A percentile compares a stretch with the other conserved stretches of the same genome.
These are phyloP conservation scores for Chalciporus sp. DNA, from an alignment of 1,284 basidiomycete genomes.

Conservation along the genomic window DNA sequence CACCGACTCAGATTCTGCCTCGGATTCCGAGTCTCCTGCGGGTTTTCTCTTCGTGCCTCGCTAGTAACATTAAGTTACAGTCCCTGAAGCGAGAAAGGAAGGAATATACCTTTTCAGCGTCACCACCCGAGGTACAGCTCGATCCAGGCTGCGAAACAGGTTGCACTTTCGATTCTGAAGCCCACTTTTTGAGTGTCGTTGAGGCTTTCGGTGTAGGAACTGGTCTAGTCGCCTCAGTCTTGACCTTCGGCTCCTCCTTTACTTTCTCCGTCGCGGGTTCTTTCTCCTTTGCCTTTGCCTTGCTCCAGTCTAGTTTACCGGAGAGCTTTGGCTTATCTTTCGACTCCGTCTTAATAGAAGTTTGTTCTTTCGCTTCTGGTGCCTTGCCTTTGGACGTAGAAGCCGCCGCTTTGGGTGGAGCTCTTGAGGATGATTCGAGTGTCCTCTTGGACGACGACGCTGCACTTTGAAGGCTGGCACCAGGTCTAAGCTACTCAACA, in stretches of 20 bases:
- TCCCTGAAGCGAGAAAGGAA: neutral
- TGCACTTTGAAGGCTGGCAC: neutral
- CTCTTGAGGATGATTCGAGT: slow-evolving; percentile 23
- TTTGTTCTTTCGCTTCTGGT: slow-evolving; percentile 18
- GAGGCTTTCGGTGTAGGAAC: neutral
- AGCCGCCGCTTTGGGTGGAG: slow-evolving; percentile 2
- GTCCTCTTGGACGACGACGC: slow-evolving; percentile 36
- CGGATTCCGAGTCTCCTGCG: slow-evolving; percentile 44
- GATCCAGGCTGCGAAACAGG: neutral
- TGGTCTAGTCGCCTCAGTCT: slow-evolving; percentile 17
- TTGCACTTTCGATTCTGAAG: neutral
- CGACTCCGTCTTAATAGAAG: slow-evolving; percentile 11
- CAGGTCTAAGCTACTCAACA: slow-evolving; percentile 18
- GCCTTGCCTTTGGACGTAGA: slow-evolving; percentile 5
- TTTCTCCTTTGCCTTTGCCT: slow-evolving; percentile 47
- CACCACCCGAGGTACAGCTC: neutral
- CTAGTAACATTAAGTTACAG: slow-evolving; percentile 35
- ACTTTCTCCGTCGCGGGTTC: slow-evolving; percentile 24
- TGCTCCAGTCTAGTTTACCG: slow-evolving; percentile 66
- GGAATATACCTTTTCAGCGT: slow-evolving; percentile 13
- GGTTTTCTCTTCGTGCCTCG: slow-evolving; percentile 63
- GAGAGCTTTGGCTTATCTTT: slow-evolving; percentile 46
- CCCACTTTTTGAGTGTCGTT: neutral
- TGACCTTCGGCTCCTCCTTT: slow-evolving; percentile 28
- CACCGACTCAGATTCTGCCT: slow-evolving; percentile 46